Evolutionary conservation across 192 early-diverging fungal species (phyloP).

Genomic region (Backusella australiensis): DNA sequence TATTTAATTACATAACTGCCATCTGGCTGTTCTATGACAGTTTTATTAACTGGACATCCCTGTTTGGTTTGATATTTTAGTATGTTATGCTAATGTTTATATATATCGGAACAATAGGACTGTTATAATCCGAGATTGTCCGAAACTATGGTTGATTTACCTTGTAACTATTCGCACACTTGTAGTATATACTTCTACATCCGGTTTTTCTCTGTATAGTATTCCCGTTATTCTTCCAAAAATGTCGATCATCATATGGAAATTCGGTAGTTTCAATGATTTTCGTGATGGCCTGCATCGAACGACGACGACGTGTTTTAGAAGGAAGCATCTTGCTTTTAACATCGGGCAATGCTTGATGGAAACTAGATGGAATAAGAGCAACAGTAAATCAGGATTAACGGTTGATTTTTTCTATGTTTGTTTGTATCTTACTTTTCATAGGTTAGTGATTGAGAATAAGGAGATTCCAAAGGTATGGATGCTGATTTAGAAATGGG

Average conservation of each 20-base stretch:
- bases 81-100: background rate
- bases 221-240: constrained; percentile 63
- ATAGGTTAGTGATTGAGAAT: background rate
- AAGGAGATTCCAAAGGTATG: background rate
- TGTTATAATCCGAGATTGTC: background rate
- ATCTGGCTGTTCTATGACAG: constrained; percentile 50
- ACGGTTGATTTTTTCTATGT: too few relatives aligned
- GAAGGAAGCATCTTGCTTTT: background rate
- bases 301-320: constrained; percentile 36
- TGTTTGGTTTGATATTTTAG: constrained; percentile 10
- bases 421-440: background rate
- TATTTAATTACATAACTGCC: constrained; percentile 56
- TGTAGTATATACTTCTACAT: constrained; percentile 58
- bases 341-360: constrained; percentile 2
- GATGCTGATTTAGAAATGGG: background rate
- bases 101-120: constrained; percentile 8
- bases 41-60: constrained; percentile 52
- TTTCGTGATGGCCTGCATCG: constrained; percentile 59
- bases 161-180: constrained; percentile 54
- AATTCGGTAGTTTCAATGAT: constrained; percentile 52
- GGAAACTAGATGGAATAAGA: background rate
- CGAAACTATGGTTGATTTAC: constrained; percentile 26
- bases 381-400: background rate
- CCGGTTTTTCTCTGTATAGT: constrained; percentile 58
- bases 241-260: constrained; percentile 46